These are phyloP conservation scores for Entoloma clypeatum DNA, from an alignment of 1,284 basidiomycete species.

Conservation along the genomic window DNA sequence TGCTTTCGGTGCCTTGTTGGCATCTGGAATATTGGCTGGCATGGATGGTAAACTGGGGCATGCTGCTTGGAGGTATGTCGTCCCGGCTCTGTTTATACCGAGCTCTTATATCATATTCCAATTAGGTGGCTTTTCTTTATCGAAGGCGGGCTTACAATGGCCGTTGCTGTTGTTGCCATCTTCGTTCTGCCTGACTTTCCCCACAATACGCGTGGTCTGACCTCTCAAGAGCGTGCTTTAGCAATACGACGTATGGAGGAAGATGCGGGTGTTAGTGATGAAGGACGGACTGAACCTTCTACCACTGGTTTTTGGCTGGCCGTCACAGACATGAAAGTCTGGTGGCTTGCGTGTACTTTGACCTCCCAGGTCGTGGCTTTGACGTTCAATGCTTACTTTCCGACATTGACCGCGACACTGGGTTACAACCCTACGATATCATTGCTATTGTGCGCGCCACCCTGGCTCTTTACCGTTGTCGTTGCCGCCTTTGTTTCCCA, in stretches of 20 bases:
- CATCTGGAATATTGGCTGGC: constrained; percentile 20
- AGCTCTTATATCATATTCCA: neutral
- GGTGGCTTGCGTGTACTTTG: constrained; percentile 42
- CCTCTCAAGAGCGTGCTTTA: constrained; percentile 18
- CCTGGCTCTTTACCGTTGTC: constrained; percentile 16
- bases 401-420: constrained; percentile 52
- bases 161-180: constrained; percentile 31
- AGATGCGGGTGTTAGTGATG: constrained; percentile 17
- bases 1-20: constrained; percentile 41
- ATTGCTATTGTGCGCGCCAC: constrained; percentile 22
- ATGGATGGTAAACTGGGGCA: constrained; percentile 24
- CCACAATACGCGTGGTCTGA: constrained; percentile 16
- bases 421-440: constrained; percentile 48
- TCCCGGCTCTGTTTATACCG: neutral
- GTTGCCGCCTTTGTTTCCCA: constrained; percentile 14
- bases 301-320: constrained; percentile 33
- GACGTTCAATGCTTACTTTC: constrained; percentile 39
- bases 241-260: constrained; percentile 21
- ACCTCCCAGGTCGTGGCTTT: constrained; percentile 50
- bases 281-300: constrained; percentile 12
- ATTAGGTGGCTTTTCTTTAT: constrained; percentile 44
- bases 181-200: constrained; percentile 25
- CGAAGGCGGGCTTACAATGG: constrained; percentile 35
- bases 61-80: constrained; percentile 23
- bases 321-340: constrained; percentile 57